Base-by-base conservation (phyloP, 2,329 filamentous ascomycete genomes). In the Epichloe uncinata region DNA sequence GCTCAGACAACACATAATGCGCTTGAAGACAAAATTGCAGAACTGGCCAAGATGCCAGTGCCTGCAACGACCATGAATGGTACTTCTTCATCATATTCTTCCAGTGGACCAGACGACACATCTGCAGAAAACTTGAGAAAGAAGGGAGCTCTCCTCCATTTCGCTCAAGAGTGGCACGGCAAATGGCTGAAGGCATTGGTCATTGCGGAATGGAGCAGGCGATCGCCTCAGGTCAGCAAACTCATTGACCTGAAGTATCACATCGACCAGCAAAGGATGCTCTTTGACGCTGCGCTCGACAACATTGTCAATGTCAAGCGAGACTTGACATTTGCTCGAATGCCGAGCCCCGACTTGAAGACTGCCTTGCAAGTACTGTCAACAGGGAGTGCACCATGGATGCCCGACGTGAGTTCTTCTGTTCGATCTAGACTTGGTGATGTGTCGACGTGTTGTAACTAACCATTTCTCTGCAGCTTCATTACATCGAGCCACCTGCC, bases 141-240 rank as follows among this genome's bases (percentile, higher is more conserved):
- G 69, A 96, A 95, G 67, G 67, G 79, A 30, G 68, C 73, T 36
- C 66, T 96, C 48, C 67, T 95, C 52, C 79, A 85, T 42, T 95
- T 93, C 68, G 81, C 85, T 8, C 84, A 91, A 63, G 78, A 81
- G 20, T 80, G 85, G 60, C 84, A 95, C 61, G 81, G 84, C 33
- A 88, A 87, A 69, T 97, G 94, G 73, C 87, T 95, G 64, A 97
- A 98, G 69, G 79, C 90, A 7, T 74, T 96, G 18, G 88, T 98
- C 20, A 82, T 98, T 44, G 82, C 85, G 2, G 85, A 93, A 67
- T 98, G 93, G 93, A 87, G 85, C 62, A 78, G 85, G 60, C 84
- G 86, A 63, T 81, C 84, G 35, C 75, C 81, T 38, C 81, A 85
- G 57, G 86, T 97, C 57, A 85, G 84, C 69, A 88, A 85, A 65